These are phyloP conservation scores for Wickerhamiella occidentalis DNA, from an alignment of 805 yeast species.

Conservation along the genomic window DNA sequence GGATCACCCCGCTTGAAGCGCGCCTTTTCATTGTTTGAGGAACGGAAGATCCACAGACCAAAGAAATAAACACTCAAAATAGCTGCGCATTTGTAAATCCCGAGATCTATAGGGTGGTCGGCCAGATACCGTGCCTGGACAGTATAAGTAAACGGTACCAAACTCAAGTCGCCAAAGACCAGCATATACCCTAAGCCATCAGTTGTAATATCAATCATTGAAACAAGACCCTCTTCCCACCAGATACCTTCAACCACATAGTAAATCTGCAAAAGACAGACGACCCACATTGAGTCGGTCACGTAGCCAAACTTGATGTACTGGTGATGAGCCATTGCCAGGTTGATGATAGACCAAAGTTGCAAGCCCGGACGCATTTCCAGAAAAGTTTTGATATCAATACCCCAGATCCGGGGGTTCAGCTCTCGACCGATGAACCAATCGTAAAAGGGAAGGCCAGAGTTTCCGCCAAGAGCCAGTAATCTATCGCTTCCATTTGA, in stretches of 20 bases:
- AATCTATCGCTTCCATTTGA: slow-evolving; percentile 42
- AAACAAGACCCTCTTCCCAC: slow-evolving; percentile 76
- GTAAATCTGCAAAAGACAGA: slow-evolving; percentile 58
- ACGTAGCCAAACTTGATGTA: slow-evolving; percentile 48
- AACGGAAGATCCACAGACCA: slow-evolving; percentile 76
- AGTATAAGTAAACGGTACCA: slow-evolving; percentile 86
- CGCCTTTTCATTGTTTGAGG: slow-evolving; percentile 75
- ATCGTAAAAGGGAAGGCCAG: slow-evolving; percentile 63
- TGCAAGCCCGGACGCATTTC: slow-evolving; percentile 92
- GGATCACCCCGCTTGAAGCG: slow-evolving; percentile 70
- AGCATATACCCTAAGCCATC: slow-evolving; percentile 98
- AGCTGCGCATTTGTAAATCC: slow-evolving; percentile 29
- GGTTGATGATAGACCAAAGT: slow-evolving; percentile 67
- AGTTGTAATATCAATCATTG: slow-evolving; percentile 92
- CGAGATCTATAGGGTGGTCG: slow-evolving; percentile 46
- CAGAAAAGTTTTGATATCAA: slow-evolving; percentile 85
- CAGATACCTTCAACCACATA: slow-evolving; percentile 86
- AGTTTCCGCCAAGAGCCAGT: slow-evolving; percentile 76
- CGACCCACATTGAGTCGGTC: slow-evolving; percentile 59
- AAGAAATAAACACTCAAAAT: slow-evolving; percentile 39
- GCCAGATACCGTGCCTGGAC: slow-evolving; percentile 76
- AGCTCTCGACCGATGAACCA: slow-evolving; percentile 97
- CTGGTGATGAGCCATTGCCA: slow-evolving; percentile 73
- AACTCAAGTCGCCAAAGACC: slow-evolving; percentile 82
- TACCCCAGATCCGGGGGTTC: slow-evolving; percentile 74